Evolutionary conservation across 768 basidiomycete genomes (phyloP), one percentile per base, ranked within the genome.

Genomic region (Lentinula boryana): DNA sequence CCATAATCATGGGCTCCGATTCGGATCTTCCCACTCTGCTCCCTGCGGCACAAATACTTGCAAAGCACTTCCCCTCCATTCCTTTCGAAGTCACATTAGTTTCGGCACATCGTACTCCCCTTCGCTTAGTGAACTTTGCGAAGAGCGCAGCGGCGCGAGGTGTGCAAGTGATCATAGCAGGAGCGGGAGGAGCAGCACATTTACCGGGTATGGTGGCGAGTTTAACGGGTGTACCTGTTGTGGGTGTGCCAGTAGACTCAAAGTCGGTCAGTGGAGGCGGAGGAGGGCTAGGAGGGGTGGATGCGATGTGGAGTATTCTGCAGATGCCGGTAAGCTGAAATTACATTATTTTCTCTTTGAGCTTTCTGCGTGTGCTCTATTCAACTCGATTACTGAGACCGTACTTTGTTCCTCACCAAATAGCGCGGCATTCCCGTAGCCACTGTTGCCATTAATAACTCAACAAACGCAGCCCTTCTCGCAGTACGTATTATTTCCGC

Each of bases 151-250:
- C 81, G 1, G 71, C 79, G 16, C 77, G 89, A 4, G 91, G 90
- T 2, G 65, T 91, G 44, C 75, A 89, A 50, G 83, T 82, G 4
- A 85, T 99, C 72, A 88, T 99, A 46, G 96, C 96, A 1, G 96
- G 96, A 5, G 97, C 97, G 5, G 97, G 97, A n/a, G 97, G 97
- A 0, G 96, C 97, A 1, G 97, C 96, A 4, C 97, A 99, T 75
- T 76, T 99, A 1, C 97, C 97, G 0, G 97, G 97, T 0, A 99
- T 99, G 97, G 93, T 98, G 1, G 97, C 96, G 4, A 88, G 92
- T 18, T 87, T 97, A 88, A 96, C 95, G 0, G 79, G 86, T 2
- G 71, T 98, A 56, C 96, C 97, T 0, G 93, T 99, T 0, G 84
- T 99, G 35, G 96, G 97, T 12, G 97, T 99, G 0, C 97, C 97